Evolutionary conservation across 2,329 filamentous ascomycete species (phyloP).

Genomic region (Metarhizium robertsii): DNA sequence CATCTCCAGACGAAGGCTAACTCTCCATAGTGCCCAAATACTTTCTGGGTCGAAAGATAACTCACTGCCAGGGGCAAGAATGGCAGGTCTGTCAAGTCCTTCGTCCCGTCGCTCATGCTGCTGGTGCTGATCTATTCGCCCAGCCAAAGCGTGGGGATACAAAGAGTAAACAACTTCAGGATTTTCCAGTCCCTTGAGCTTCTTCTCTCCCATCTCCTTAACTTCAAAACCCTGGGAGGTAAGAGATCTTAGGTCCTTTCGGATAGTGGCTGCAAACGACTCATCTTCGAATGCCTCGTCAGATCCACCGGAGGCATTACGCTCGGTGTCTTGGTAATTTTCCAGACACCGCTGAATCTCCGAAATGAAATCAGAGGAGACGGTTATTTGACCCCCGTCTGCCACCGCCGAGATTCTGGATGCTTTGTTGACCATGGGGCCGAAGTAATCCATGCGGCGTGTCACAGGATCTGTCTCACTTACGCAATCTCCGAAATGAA

Average conservation of each 20-base stretch:
- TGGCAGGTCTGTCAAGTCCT: constrained; percentile 46
- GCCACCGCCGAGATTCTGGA: constrained; percentile 89
- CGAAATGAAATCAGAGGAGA: constrained; percentile 92
- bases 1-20: constrained; percentile 85
- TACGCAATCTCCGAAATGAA: constrained; percentile 90
- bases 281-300: constrained; percentile 67
- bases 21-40: constrained; percentile 83
- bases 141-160: constrained; percentile 81
- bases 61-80: constrained; percentile 54
- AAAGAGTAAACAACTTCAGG: constrained; percentile 92
- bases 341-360: constrained; percentile 90
- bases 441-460: constrained; percentile 98
- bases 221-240: constrained; percentile 92
- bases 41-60: constrained; percentile 71
- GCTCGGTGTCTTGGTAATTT: constrained; percentile 78
- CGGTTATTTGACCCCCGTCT: constrained; percentile 93
- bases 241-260: constrained; percentile 77
- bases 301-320: constrained; percentile 55
- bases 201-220: constrained; percentile 90
- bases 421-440: constrained; percentile 97
- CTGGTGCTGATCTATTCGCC: constrained; percentile 63
- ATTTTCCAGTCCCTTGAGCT: constrained; percentile 94
- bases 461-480: constrained; percentile 95
- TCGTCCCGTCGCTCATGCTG: constrained; percentile 36
- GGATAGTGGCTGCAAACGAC: constrained; percentile 63